Percentiles rank a stretch among this genome's conserved stretches.
Conservation (phyloP, 257 asterid species). For the Hygrophila difformis region DNA sequence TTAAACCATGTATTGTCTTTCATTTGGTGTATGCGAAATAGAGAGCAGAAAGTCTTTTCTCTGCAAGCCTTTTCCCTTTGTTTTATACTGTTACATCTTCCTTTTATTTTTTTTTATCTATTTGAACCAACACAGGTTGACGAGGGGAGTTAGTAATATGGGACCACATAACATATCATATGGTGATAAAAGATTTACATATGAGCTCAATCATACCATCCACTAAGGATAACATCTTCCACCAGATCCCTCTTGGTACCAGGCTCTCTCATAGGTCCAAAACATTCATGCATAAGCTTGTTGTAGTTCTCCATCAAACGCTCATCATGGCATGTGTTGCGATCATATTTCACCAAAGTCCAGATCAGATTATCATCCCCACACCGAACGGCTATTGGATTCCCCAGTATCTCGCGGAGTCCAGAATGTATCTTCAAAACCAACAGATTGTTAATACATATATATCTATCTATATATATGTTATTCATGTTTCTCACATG, state of each 20-base stretch:
- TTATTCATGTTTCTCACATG: slow-evolving; percentile 7
- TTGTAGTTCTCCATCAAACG: slow-evolving; percentile 36
- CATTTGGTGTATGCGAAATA: too few species aligned
- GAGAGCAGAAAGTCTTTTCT: too few species aligned
- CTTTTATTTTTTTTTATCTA: too few species aligned
- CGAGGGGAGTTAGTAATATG: not conserved
- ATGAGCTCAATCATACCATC: slow-evolving; percentile 50
- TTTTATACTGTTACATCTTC: too few species aligned
- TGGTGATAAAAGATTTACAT: not conserved
- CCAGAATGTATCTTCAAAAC: slow-evolving; percentile 59
- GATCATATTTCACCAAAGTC: slow-evolving; percentile 53
- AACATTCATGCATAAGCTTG: slow-evolving; percentile 90
- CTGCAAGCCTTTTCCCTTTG: too few species aligned
- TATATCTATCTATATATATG: too few species aligned
- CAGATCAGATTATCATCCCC: slow-evolving; percentile 50
- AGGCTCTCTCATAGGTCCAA: slow-evolving; percentile 71
- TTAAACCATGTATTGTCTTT: too few species aligned
- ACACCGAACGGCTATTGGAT: slow-evolving; percentile 41
- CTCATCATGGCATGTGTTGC: slow-evolving; percentile 28
- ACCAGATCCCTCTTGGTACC: slow-evolving; percentile 64
- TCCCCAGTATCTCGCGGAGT: slow-evolving; percentile 42
- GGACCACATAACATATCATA: too few species aligned
- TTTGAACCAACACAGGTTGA: too few species aligned
- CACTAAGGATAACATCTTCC: slow-evolving; percentile 72
- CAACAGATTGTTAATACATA: not conserved